These are phyloP conservation scores for Monilinia fructigena DNA, from an alignment of 2,329 filamentous ascomycete genomes.

Conservation along the genomic window DNA sequence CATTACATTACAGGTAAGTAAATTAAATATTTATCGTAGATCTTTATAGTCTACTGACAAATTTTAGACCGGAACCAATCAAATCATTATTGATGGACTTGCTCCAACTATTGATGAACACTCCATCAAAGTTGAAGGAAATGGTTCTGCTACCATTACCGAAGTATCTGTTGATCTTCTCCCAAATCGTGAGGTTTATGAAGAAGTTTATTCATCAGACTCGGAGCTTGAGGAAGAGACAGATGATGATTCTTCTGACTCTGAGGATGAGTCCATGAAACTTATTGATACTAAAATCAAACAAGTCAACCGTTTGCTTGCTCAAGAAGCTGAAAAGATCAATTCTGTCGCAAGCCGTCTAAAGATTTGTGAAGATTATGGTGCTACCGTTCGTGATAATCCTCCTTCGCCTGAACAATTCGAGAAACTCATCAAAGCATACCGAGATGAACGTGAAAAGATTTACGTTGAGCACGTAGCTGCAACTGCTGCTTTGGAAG, in stretches of 20 bases:
- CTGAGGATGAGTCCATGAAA: conserved; percentile 35
- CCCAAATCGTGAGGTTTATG: conserved; percentile 49
- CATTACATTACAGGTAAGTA: conserved; percentile 44
- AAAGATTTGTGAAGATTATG: conserved; percentile 35
- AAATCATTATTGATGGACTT: conserved; percentile 55
- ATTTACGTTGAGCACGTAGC: conserved; percentile 45
- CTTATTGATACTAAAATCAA: conserved; percentile 32
- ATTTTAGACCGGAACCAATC: conserved; percentile 50
- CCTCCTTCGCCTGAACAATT: conserved; percentile 30
- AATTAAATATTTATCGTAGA: neutral
- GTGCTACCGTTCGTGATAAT: conserved; percentile 30
- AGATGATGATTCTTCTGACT: conserved; percentile 37
- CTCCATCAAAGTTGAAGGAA: conserved; percentile 60
- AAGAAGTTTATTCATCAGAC: conserved; percentile 41
- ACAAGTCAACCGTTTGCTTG: conserved; percentile 28
- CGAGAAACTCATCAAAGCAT: conserved; percentile 32
- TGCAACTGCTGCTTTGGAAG: conserved; percentile 40
- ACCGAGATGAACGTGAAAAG: conserved; percentile 36
- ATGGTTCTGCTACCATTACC: conserved; percentile 56
- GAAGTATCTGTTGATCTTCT: conserved; percentile 62
- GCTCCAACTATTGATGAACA: conserved; percentile 54
- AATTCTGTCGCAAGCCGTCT: conserved; percentile 36
- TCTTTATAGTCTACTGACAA: neutral
- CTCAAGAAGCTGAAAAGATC: conserved; percentile 39
- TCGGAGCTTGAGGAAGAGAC: conserved; percentile 40